Evolutionary conservation across 2,329 filamentous ascomycete species (phyloP).

Genomic region (Geosmithia flava): DNA sequence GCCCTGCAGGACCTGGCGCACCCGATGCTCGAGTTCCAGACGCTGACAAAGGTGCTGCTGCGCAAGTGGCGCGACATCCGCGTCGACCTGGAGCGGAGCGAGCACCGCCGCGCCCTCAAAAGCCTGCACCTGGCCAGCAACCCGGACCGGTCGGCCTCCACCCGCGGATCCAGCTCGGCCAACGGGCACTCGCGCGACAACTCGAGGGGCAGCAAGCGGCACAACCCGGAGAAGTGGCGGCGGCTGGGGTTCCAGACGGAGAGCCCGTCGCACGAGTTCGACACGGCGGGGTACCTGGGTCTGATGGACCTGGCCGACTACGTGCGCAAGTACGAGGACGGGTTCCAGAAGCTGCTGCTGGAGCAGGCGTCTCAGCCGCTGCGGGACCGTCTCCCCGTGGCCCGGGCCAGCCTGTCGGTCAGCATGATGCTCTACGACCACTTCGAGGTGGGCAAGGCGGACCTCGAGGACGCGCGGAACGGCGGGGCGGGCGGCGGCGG

Average conservation of each 20-base stretch:
- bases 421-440: slow-evolving; percentile 88
- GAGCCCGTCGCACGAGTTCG: slow-evolving; percentile 76
- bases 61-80: slow-evolving; percentile 78
- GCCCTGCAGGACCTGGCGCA: slow-evolving; percentile 82
- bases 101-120: slow-evolving; percentile 80
- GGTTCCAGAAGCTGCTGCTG: slow-evolving; percentile 80
- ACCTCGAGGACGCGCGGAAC: slow-evolving; percentile 60
- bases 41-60: slow-evolving; percentile 75
- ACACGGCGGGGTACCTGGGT: slow-evolving; percentile 74
- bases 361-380: slow-evolving; percentile 70
- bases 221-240: slow-evolving; percentile 88
- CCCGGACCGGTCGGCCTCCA: slow-evolving; percentile 35
- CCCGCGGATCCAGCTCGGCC: not conserved
- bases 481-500: slow-evolving; percentile 45
- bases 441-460: slow-evolving; percentile 82
- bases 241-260: slow-evolving; percentile 86
- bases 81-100: slow-evolving; percentile 75
- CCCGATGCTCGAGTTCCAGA: slow-evolving; percentile 86
- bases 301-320: slow-evolving; percentile 98
- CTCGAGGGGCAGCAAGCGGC: slow-evolving; percentile 51
- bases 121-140: slow-evolving; percentile 74
- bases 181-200: slow-evolving; percentile 22
- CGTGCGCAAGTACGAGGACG: slow-evolving; percentile 81
- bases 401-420: slow-evolving; percentile 73
- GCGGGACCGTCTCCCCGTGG: slow-evolving; percentile 72